phyloP scores from a whole-genome alignment of 305 asterid species.

The Fraxinus paxiana region DNA sequence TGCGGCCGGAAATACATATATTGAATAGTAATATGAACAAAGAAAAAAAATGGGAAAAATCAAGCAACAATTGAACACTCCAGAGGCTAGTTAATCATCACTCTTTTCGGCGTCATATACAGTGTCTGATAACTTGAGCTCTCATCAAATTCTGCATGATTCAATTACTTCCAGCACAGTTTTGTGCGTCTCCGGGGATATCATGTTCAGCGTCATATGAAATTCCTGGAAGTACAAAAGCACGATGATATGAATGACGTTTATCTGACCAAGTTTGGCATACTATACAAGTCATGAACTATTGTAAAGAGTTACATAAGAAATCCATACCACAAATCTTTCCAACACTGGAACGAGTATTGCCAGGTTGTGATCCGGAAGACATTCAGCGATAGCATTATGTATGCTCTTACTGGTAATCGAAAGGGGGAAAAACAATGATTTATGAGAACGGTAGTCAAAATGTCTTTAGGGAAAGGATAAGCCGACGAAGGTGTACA shows the following conservation, averaged over 20 bases:
- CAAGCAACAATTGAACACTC: conserved; percentile 1
- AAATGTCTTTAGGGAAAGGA: conserved; percentile 8
- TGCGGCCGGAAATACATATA: conserved; percentile 1
- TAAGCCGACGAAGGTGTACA: conserved; percentile 6
- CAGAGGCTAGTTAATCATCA: neutral
- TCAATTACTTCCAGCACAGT: conserved; percentile 85
- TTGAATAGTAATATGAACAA: neutral
- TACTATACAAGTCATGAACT: neutral
- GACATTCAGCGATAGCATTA: conserved; percentile 52
- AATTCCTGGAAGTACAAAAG: conserved; percentile 51
- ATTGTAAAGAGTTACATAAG: neutral
- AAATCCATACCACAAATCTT: conserved; percentile 79
- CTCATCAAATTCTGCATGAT: conserved; percentile 66
- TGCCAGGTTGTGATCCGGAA: conserved; percentile 56
- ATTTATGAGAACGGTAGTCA: conserved; percentile 13
- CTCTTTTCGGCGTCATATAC: neutral
- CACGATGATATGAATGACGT: neutral
- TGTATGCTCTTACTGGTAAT: conserved; percentile 57
- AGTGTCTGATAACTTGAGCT: neutral
- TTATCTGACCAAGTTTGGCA: neutral
- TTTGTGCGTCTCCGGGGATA: conserved; percentile 67
- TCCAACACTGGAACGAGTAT: conserved; percentile 82
- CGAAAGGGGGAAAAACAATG: conserved; percentile 18
- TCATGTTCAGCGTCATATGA: conserved; percentile 73
- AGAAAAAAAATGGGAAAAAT: neutral